These are phyloP conservation scores for Striga hermonthica DNA, from an alignment of 305 asterid species.

Conservation along the genomic window DNA sequence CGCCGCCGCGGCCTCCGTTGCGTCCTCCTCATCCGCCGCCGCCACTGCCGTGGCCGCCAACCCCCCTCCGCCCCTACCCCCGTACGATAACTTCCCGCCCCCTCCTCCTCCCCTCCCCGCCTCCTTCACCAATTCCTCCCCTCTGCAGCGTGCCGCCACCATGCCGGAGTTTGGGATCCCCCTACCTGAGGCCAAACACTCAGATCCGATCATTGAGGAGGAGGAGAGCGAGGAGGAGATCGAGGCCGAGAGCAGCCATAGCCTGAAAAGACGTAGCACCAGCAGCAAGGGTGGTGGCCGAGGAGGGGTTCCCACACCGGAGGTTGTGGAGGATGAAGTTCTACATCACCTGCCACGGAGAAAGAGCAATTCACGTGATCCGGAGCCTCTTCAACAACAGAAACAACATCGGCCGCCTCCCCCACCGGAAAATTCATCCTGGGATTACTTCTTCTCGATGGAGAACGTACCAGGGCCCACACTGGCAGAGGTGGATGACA, in stretches of 20 bases:
- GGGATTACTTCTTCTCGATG: constrained; percentile 75
- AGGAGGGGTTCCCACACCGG: constrained; percentile 43
- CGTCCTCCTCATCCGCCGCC: constrained; percentile 27
- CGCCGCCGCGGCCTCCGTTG: constrained; percentile 1
- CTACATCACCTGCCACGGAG: constrained; percentile 39
- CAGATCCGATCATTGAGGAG: constrained; percentile 64
- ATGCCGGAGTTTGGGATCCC: constrained; percentile 77
- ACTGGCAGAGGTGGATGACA: constrained; percentile 63
- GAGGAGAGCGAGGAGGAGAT: constrained; percentile 56
- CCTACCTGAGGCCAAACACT: constrained; percentile 36
- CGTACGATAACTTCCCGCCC: constrained; percentile 47
- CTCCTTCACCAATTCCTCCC: constrained; percentile 39
- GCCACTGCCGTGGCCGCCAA: constrained; percentile 28
- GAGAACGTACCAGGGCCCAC: constrained; percentile 69
- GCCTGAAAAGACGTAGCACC: constrained; percentile 55
- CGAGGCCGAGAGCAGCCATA: constrained; percentile 52
- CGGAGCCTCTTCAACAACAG: constrained; percentile 28
- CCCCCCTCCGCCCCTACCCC: constrained; percentile 42
- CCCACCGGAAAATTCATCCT: constrained; percentile 42
- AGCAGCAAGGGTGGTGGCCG: constrained; percentile 45
- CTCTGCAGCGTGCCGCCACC: constrained; percentile 79
- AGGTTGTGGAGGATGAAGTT: constrained; percentile 41
- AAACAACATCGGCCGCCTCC: constrained; percentile 43
- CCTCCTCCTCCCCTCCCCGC: constrained; percentile 58
- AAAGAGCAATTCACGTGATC: constrained; percentile 35